Conservation (phyloP, 2,329 filamentous ascomycete species). For the Penicillium concentricum region DNA sequence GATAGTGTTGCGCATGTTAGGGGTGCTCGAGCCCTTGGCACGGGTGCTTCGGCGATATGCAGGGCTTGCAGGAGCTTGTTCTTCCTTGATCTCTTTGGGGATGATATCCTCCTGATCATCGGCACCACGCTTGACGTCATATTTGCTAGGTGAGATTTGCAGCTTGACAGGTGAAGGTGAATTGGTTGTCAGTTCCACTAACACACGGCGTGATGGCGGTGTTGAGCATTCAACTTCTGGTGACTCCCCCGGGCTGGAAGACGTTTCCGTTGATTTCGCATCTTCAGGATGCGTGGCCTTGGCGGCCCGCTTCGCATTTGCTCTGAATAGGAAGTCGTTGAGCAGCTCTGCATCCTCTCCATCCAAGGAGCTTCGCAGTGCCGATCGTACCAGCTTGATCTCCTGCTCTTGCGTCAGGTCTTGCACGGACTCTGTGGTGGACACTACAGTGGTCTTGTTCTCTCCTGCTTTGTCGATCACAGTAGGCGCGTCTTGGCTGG, state of each 20-base stretch:
- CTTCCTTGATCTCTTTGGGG: slow-evolving; percentile 20
- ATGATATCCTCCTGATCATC: slow-evolving; percentile 12
- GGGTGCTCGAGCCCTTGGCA: slow-evolving; percentile 24
- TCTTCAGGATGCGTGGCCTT: slow-evolving; percentile 29
- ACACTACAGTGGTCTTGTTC: slow-evolving; percentile 1
- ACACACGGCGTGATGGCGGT: slow-evolving; percentile 33
- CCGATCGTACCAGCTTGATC: slow-evolving; percentile 36
- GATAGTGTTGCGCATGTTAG: slow-evolving; percentile 38
- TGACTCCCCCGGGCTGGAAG: slow-evolving; percentile 15
- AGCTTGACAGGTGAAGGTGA: slow-evolving; percentile 39
- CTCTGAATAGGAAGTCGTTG: slow-evolving; percentile 42
- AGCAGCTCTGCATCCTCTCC: slow-evolving; percentile 42
- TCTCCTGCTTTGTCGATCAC: not conserved
- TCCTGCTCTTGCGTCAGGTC: slow-evolving; percentile 33
- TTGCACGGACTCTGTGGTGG: slow-evolving; percentile 20
- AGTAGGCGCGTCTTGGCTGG: slow-evolving; percentile 1
- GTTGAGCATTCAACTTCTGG: slow-evolving; percentile 27
- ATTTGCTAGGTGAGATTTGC: slow-evolving; percentile 31
- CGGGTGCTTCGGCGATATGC: slow-evolving; percentile 39
- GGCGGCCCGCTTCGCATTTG: slow-evolving; percentile 42
- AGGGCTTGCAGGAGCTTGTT: slow-evolving; percentile 27
- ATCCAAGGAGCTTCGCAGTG: slow-evolving; percentile 38
- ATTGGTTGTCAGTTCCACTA: slow-evolving; percentile 40
- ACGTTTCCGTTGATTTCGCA: slow-evolving; percentile 14
- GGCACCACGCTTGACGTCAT: slow-evolving; percentile 9